Evolutionary conservation across 2,329 filamentous ascomycete genomes (phyloP), one percentile per base, ranked within the genome.

Genomic region (Fusarium camptoceras): DNA sequence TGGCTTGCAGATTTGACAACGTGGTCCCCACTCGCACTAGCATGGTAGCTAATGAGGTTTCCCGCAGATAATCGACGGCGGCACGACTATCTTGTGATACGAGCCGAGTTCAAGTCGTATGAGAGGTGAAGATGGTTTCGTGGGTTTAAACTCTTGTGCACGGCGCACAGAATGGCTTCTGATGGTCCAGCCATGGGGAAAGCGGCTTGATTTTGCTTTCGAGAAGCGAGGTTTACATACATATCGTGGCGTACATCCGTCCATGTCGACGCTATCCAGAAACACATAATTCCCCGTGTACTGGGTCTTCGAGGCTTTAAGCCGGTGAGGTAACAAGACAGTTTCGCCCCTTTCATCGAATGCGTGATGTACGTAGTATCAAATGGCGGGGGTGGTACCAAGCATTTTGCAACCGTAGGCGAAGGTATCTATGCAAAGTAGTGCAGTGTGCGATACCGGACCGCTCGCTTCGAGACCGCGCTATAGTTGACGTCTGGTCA

Each of bases 1-100:
- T 58, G 55, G 68, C 72, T 71, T 74, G 62, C 69, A 64, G 67
- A 51, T 73, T 72, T 66, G 57, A 57, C 55, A 59, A 41, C 54
- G 44, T 43, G 54, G 34, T 53, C 68, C 68, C 62, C 72, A 65
- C 56, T 31, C 62, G 51, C 64, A 56, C 67, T 62, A 59, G 48
- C 44, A 59, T 60, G 55, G 48, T 57, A 48, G 61, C 66, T 61
- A 41, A 41, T 55, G 43, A 66, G 56, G 58, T 71, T 65, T 69
- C 55, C 59, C 56, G 60, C 30, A 39, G 55, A 55, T 57, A 42
- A 53, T 57, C 22, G 41, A 66, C 47, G 49, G 50, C 57, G 56
- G 50, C 43, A 54, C 43, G 56, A 56, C 49, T 41, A 56, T 51
- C 46, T 44, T 49, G 51, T 60, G 61, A 60, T 48, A 60, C 34